These are phyloP conservation scores for Crithidia thermophila DNA, from an alignment of 208 protist genomes.

Conservation along the genomic window DNA sequence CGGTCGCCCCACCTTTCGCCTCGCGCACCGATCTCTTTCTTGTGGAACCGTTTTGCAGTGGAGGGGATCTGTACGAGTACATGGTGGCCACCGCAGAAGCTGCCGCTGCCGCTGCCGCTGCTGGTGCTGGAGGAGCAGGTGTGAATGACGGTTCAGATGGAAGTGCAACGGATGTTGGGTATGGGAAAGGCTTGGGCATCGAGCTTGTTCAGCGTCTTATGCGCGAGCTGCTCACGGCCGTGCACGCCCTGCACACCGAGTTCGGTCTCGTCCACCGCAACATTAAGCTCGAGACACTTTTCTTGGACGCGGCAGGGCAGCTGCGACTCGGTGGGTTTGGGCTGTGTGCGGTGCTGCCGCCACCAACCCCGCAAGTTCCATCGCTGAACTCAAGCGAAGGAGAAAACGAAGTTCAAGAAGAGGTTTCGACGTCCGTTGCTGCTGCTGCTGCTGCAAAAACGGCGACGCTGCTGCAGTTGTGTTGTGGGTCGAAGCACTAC, in stretches of 20 bases:
- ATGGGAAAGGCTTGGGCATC: constrained; percentile 14
- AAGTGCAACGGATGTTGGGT: too few species aligned
- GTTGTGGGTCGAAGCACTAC: constrained; percentile 88
- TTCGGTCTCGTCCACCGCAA: constrained; percentile 74
- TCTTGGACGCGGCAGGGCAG: constrained; percentile 46
- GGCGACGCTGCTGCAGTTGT: constrained; percentile 45
- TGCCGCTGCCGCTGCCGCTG: constrained; percentile 1
- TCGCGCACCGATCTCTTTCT: constrained; percentile 63
- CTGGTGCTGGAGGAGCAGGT: not conserved
- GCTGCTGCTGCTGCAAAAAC: not conserved
- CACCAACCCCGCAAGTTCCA: not conserved
- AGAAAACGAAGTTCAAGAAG: not conserved
- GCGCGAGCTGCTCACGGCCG: constrained; percentile 53
- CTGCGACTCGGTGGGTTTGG: constrained; percentile 63
- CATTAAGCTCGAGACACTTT: constrained; percentile 80
- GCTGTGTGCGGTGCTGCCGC: constrained; percentile 55
- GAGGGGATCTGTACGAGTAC: constrained; percentile 62
- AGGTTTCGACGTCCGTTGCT: not conserved
- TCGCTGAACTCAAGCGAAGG: too few species aligned
- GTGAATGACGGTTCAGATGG: not conserved
- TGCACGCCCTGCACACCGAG: constrained; percentile 58
- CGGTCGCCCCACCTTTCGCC: constrained; percentile 40
- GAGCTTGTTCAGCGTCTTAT: constrained; percentile 40
- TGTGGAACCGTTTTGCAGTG: constrained; percentile 57
- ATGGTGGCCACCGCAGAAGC: constrained; percentile 34